A percentile compares a stretch with the other conserved stretches of the same genome.
Conservation (phyloP, 345 rosid genomes). For the Aquilaria yunnanensis region DNA sequence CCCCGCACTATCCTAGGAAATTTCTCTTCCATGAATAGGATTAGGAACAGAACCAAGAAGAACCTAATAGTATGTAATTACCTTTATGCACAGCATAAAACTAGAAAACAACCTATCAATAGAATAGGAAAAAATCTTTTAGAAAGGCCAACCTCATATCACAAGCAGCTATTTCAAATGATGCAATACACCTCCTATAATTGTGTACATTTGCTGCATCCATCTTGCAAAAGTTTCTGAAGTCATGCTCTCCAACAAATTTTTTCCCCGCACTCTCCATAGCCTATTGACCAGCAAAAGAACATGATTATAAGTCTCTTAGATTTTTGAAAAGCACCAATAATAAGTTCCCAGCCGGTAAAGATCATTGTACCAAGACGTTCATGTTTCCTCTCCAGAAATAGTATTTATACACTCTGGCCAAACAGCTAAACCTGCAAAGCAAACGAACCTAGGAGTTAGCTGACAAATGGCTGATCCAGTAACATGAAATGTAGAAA, state of each 20-base stretch:
- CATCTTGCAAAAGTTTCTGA: slow-evolving; percentile 95
- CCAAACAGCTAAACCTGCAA: slow-evolving; percentile 79
- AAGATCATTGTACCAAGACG: slow-evolving; percentile 40
- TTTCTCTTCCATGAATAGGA: too few species aligned
- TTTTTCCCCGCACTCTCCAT: slow-evolving; percentile 84
- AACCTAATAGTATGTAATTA: too few species aligned
- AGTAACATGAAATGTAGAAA: neutral
- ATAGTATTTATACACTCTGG: slow-evolving; percentile 77
- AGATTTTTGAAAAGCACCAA: slow-evolving; percentile 7
- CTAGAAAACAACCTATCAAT: too few species aligned
- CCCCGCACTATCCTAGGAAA: too few species aligned
- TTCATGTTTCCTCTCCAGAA: slow-evolving; percentile 73
- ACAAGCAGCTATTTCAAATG: slow-evolving; percentile 58
- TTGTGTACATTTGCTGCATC: slow-evolving; percentile 85
- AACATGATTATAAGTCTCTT: slow-evolving; percentile 10
- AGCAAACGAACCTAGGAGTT: slow-evolving; percentile 12
- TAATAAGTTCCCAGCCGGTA: slow-evolving; percentile 5
- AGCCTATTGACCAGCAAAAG: slow-evolving; percentile 31
- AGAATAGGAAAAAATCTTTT: slow-evolving; percentile 9
- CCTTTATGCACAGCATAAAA: too few species aligned
- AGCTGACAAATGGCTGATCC: slow-evolving; percentile 2
- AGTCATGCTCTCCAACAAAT: slow-evolving; percentile 85
- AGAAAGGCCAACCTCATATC: slow-evolving; percentile 51
- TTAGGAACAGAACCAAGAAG: too few species aligned
- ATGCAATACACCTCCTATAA: slow-evolving; percentile 54